Percentiles rank a stretch among this genome's conserved stretches.
Conservation (phyloP, 2,329 filamentous ascomycete species). For the Cordyceps cateniannulata region DNA sequence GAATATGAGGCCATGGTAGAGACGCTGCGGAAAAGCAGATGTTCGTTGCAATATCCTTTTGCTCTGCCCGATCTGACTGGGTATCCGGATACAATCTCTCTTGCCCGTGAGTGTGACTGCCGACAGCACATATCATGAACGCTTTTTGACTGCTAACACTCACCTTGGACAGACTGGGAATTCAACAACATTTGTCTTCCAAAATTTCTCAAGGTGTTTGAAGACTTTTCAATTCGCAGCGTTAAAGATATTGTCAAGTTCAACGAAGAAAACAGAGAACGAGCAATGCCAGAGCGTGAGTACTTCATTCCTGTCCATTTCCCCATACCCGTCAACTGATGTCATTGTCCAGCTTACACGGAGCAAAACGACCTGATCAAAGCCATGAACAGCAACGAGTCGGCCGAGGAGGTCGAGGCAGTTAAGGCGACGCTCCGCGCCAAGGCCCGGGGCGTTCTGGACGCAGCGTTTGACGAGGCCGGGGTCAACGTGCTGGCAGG, state of each 20-base stretch:
- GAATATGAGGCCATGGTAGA: conserved; percentile 8
- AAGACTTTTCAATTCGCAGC: conserved; percentile 12
- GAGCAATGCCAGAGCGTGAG: conserved; percentile 15
- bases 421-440: neutral
- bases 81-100: neutral
- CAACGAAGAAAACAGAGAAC: conserved; percentile 20
- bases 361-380: conserved; percentile 17
- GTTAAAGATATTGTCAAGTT: conserved; percentile 14
- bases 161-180: conserved; percentile 18
- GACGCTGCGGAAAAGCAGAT: neutral
- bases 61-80: neutral
- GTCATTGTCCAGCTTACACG: conserved; percentile 8
- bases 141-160: neutral
- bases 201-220: conserved; percentile 15
- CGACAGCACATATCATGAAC: neutral
- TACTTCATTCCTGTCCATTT: neutral
- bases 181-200: conserved; percentile 18
- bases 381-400: conserved; percentile 12
- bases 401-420: neutral
- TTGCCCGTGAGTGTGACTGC: conserved; percentile 13
- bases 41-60: conserved; percentile 8
- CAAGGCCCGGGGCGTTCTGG: conserved; percentile 6
- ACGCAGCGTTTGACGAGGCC: conserved; percentile 6
- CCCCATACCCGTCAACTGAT: neutral
- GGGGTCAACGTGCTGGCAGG: conserved; percentile 12